phyloP scores from a whole-genome alignment of 2,329 filamentous ascomycete species.

The Venturia pyrina region DNA sequence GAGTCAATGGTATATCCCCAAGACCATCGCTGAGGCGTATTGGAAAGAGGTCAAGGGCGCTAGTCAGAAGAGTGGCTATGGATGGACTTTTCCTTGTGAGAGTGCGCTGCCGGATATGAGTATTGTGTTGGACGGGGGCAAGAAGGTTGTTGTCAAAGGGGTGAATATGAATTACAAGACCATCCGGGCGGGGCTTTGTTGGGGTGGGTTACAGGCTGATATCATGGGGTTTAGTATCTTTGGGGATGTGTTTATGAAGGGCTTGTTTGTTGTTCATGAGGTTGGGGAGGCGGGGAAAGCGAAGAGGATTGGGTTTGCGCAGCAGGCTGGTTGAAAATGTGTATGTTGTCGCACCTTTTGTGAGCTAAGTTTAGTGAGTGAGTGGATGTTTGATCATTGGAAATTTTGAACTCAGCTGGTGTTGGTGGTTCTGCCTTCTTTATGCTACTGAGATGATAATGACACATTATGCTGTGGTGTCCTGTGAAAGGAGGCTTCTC shows the following conservation, averaged over 20 bases:
- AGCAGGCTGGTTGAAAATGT: slow-evolving; percentile 19
- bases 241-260: slow-evolving; percentile 72
- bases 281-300: slow-evolving; percentile 25
- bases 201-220: slow-evolving; percentile 63
- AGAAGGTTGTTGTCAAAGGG: background rate
- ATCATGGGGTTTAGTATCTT: slow-evolving; percentile 55
- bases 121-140: slow-evolving; percentile 38
- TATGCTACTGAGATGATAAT: too few relatives aligned
- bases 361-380: too few relatives aligned
- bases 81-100: slow-evolving; percentile 45
- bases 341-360: too few relatives aligned
- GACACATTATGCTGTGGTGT: too few relatives aligned
- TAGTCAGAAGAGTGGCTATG: slow-evolving; percentile 26
- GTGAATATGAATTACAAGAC: background rate
- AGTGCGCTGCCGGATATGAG: slow-evolving; percentile 43
- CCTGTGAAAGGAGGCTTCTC: too few relatives aligned
- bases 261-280: slow-evolving; percentile 64
- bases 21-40: slow-evolving; percentile 44
- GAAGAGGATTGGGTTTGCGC: slow-evolving; percentile 33
- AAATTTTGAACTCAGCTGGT: too few relatives aligned
- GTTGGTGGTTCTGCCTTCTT: too few relatives aligned
- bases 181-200: slow-evolving; percentile 34
- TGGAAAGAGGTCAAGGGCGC: slow-evolving; percentile 48
- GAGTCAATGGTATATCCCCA: background rate
- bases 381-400: too few relatives aligned